Evolutionary conservation across 148 eudicot genomes (phyloP).

Genomic region (Drosera capensis): DNA sequence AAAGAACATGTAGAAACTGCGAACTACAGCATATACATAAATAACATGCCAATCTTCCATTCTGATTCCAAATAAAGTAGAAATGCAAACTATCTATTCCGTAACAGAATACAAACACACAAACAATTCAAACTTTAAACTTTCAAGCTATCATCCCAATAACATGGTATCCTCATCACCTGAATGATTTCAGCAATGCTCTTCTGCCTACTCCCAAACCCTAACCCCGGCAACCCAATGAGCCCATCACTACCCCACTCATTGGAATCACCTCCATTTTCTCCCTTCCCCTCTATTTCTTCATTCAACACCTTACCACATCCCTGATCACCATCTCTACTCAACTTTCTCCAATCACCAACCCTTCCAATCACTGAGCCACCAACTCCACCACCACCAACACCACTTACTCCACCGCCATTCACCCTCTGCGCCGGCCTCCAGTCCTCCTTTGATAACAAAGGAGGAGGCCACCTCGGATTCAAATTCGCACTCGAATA

Average conservation of each 20-base stretch:
- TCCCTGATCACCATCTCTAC: constrained; percentile 9
- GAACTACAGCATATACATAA: not conserved
- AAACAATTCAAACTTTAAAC: not conserved
- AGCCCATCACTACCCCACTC: constrained; percentile 69
- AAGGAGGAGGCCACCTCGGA: constrained; percentile 55
- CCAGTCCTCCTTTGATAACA: constrained; percentile 58
- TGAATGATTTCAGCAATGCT: constrained; percentile 71
- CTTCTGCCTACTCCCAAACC: constrained; percentile 55
- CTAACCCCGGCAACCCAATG: constrained; percentile 65
- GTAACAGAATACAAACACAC: not conserved
- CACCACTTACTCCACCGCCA: constrained; percentile 10
- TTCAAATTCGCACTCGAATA: constrained; percentile 44
- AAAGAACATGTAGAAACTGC: too few species aligned
- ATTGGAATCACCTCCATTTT: constrained; percentile 15
- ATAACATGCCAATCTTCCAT: not conserved
- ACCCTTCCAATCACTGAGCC: constrained; percentile 35
- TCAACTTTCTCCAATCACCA: constrained; percentile 43
- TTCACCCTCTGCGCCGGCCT: constrained; percentile 37
- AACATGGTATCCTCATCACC: constrained; percentile 20
- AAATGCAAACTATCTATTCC: not conserved
- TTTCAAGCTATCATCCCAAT: not conserved
- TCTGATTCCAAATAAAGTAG: too few species aligned
- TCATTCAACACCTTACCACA: constrained; percentile 8
- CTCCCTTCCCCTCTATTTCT: constrained; percentile 18
- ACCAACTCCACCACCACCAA: constrained; percentile 11